phyloP scores from a whole-genome alignment of 495 filamentous ascomycete genomes.

The Thozetella sp. region DNA sequence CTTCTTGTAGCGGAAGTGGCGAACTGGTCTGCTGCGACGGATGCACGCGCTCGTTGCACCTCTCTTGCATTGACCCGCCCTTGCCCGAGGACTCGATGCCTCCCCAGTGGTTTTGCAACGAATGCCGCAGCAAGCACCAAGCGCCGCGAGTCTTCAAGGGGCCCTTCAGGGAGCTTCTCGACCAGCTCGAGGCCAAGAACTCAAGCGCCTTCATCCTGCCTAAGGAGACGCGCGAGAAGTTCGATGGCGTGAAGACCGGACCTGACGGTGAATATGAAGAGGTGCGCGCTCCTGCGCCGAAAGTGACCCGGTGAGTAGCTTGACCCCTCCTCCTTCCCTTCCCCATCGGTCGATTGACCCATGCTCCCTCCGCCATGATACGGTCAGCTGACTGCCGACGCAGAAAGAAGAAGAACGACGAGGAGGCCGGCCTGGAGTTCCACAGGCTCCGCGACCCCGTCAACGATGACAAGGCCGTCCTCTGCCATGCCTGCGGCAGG shows the following conservation, averaged over 20 bases:
- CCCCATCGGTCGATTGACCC: conserved; percentile 8
- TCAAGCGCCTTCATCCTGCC: conserved; percentile 77
- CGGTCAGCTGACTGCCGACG: conserved; percentile 20
- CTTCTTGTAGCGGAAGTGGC: conserved; percentile 79
- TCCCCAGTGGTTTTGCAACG: conserved; percentile 83
- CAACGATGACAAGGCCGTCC: conserved; percentile 62
- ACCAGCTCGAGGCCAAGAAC: conserved; percentile 61
- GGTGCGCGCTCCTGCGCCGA: conserved; percentile 28
- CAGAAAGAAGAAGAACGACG: conserved; percentile 58
- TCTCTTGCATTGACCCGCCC: conserved; percentile 80
- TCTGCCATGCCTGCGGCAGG: conserved; percentile 72
- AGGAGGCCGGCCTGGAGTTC: conserved; percentile 65
- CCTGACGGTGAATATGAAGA: conserved; percentile 82
- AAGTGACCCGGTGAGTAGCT: conserved; percentile 37
- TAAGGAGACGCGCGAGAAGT: conserved; percentile 65
- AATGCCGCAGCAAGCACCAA: conserved; percentile 52
- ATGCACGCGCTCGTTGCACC: conserved; percentile 85
- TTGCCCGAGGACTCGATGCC: conserved; percentile 65
- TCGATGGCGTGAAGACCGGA: conserved; percentile 72
- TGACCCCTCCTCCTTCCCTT: conserved; percentile 6
- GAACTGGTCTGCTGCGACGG: conserved; percentile 90
- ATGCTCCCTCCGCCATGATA: not conserved
- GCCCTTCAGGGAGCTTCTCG: conserved; percentile 60
- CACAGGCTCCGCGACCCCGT: conserved; percentile 59
- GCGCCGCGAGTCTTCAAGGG: conserved; percentile 38